Conservation (phyloP, 192 early-diverging fungal genomes). For the Entophlyctis luteolus region DNA sequence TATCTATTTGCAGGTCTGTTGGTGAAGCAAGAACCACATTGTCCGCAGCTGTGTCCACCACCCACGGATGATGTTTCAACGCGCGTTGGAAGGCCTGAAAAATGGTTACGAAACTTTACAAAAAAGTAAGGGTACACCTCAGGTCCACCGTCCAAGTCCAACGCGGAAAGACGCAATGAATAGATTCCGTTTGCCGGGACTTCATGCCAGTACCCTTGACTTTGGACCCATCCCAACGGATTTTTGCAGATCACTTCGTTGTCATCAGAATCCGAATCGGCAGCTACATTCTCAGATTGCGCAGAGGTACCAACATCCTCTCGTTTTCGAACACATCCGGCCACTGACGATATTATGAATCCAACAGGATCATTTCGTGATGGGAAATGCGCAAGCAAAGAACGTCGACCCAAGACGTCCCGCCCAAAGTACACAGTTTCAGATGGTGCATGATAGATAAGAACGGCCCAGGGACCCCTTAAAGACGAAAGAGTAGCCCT, state of each 20-base stretch:
- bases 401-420: slow-evolving; percentile 82
- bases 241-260: background rate
- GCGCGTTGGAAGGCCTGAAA: background rate
- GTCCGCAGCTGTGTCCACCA: no score
- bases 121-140: no score
- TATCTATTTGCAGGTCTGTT: no score
- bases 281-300: background rate
- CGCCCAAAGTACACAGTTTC: slow-evolving; percentile 72
- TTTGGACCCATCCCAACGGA: slow-evolving; percentile 26
- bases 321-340: background rate
- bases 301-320: background rate
- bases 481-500: slow-evolving; percentile 49
- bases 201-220: slow-evolving; percentile 58
- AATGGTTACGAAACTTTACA: no score
- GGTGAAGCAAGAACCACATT: no score
- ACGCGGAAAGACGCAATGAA: slow-evolving; percentile 19
- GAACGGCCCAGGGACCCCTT: slow-evolving; percentile 80
- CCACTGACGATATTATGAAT: slow-evolving; percentile 31
- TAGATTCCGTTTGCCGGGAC: slow-evolving; percentile 77
- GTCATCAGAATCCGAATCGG: background rate
- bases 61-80: slow-evolving; percentile 11
- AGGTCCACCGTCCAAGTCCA: slow-evolving; percentile 12
- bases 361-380: background rate
- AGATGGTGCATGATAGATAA: slow-evolving; percentile 47
- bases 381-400: slow-evolving; percentile 62